Percentiles rank a stretch among this genome's conserved stretches.
Conservation (phyloP, 306 rosid genomes). For the Lathyrus aphaca region DNA sequence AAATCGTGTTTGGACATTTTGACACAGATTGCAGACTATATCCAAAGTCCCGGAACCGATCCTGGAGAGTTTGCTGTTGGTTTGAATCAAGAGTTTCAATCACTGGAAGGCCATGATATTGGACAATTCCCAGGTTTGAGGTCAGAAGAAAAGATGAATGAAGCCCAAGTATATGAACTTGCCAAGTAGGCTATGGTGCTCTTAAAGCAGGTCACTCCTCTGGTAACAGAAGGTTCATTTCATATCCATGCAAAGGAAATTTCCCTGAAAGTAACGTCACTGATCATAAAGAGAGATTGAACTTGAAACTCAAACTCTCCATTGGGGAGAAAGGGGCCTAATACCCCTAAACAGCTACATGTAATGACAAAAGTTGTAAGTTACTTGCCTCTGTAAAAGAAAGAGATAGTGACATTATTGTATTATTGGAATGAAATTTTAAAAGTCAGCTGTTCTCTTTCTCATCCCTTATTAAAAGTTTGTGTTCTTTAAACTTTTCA, state of each 20-base stretch:
- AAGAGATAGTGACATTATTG: constrained; percentile 21
- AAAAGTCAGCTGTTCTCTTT: not conserved
- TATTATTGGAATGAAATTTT: constrained; percentile 25
- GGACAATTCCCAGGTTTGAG: constrained; percentile 78
- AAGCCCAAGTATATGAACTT: constrained; percentile 48
- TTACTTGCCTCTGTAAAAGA: constrained; percentile 31
- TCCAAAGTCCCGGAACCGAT: constrained; percentile 47
- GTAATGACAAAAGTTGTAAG: constrained; percentile 21
- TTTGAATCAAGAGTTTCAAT: constrained; percentile 62
- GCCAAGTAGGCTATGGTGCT: constrained; percentile 36
- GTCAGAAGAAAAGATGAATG: constrained; percentile 40
- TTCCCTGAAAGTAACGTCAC: not conserved
- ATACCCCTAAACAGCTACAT: constrained; percentile 27
- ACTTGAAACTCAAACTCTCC: constrained; percentile 17
- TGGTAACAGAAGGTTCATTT: constrained; percentile 6
- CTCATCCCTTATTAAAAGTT: not conserved
- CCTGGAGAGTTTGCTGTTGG: constrained; percentile 72
- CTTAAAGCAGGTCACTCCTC: constrained; percentile 33
- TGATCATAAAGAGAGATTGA: constrained; percentile 6
- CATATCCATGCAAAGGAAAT: constrained; percentile 35
- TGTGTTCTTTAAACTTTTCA: not conserved
- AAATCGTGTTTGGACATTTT: constrained; percentile 23
- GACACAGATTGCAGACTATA: constrained; percentile 80
- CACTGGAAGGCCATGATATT: constrained; percentile 73
- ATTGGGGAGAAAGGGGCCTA: constrained; percentile 18